Percentiles rank a stretch among this genome's conserved stretches.
Evolutionary conservation across 345 rosid species (phyloP).

Genomic region (Heritiera fomes): DNA sequence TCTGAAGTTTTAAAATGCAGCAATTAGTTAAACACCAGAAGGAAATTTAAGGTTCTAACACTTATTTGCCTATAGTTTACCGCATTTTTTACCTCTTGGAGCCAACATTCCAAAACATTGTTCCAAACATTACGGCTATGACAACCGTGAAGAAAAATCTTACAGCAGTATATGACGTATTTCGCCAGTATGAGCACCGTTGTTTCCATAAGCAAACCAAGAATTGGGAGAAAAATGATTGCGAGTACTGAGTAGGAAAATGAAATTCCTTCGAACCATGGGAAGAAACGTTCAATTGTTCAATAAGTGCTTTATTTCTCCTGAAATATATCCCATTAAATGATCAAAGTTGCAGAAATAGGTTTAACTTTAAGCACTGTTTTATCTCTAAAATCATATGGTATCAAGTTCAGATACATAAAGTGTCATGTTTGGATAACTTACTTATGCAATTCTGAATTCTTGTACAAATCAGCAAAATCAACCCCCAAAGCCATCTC

Average conservation of each 20-base stretch:
- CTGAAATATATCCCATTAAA: constrained; percentile 32
- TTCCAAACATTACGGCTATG: constrained; percentile 60
- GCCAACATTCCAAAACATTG: constrained; percentile 77
- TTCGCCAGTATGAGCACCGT: constrained; percentile 71
- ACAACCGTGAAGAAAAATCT: constrained; percentile 58
- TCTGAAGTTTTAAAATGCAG: constrained; percentile 28
- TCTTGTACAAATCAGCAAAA: constrained; percentile 57
- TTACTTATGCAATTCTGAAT: constrained; percentile 61
- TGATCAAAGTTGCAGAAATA: background rate
- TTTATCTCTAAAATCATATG: background rate
- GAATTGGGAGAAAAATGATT: constrained; percentile 53
- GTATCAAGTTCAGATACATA: background rate
- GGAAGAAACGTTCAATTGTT: constrained; percentile 49
- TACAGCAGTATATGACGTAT: constrained; percentile 66
- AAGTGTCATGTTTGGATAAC: background rate
- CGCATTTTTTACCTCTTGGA: constrained; percentile 48
- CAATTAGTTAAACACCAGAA: background rate
- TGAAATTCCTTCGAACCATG: constrained; percentile 59
- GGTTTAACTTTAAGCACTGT: background rate
- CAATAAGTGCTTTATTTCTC: constrained; percentile 64
- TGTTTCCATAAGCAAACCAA: constrained; percentile 81
- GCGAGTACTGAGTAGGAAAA: constrained; percentile 56
- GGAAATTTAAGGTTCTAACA: background rate
- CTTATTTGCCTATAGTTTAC: background rate
- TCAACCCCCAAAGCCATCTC: constrained; percentile 62